A percentile compares a stretch with the other conserved stretches of the same genome.
Conservation (phyloP, 306 rosid species). For the Styphnolobium japonicum region DNA sequence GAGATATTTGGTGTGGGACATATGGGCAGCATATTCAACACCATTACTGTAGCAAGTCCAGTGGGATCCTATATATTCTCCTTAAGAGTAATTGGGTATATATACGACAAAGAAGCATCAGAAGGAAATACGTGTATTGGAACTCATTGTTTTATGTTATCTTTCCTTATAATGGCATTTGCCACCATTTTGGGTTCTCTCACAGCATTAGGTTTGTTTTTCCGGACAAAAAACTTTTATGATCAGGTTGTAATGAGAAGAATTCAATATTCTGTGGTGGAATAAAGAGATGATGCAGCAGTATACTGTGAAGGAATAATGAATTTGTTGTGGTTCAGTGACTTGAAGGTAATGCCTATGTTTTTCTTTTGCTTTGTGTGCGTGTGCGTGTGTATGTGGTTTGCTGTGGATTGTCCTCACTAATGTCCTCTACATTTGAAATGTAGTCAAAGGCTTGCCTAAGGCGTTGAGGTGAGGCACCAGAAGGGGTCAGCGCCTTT, state of each 20-base stretch:
- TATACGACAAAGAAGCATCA: slow-evolving; percentile 60
- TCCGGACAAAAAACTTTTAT: slow-evolving; percentile 53
- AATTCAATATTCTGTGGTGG: slow-evolving; percentile 22
- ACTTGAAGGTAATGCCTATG: background rate
- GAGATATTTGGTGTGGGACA: slow-evolving; percentile 73
- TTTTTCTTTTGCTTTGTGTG: background rate
- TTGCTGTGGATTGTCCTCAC: background rate
- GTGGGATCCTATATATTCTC: slow-evolving; percentile 73
- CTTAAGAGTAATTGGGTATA: slow-evolving; percentile 60
- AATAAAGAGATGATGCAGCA: background rate
- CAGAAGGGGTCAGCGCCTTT: too few species aligned
- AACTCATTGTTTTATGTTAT: slow-evolving; percentile 51
- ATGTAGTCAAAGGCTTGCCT: too few species aligned
- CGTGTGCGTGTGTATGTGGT: background rate
- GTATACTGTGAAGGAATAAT: slow-evolving; percentile 1
- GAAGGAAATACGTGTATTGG: slow-evolving; percentile 44
- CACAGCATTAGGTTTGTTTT: slow-evolving; percentile 49
- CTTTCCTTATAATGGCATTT: slow-evolving; percentile 56
- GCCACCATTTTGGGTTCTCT: slow-evolving; percentile 53
- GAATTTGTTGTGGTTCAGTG: background rate
- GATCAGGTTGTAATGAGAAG: slow-evolving; percentile 37
- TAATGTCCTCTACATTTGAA: background rate
- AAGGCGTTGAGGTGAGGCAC: too few species aligned
- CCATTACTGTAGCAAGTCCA: slow-evolving; percentile 60
- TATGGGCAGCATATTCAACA: slow-evolving; percentile 76